These are phyloP conservation scores for Termitomyces sp. DNA, from an alignment of 768 basidiomycete genomes.

Conservation along the genomic window DNA sequence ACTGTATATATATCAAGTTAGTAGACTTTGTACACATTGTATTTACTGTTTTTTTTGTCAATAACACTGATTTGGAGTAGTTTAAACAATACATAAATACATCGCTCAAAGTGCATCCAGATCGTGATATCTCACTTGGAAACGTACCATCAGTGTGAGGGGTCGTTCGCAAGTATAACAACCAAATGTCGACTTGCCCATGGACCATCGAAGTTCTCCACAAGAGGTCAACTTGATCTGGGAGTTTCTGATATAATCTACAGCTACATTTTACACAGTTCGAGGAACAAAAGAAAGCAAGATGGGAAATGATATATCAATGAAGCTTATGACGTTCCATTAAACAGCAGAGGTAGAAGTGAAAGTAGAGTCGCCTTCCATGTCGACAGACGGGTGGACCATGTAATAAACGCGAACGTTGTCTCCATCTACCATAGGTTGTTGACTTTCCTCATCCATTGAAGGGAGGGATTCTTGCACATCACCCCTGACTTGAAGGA, in stretches of 20 bases:
- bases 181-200: not conserved
- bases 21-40: not conserved
- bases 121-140: too few species aligned
- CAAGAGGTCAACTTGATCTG: not conserved
- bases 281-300: constrained; percentile 11
- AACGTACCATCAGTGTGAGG: not conserved
- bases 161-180: not conserved
- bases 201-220: constrained; percentile 3
- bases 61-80: not conserved
- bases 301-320: not conserved
- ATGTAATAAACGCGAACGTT: constrained; percentile 77
- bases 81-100: not conserved
- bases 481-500: constrained; percentile 80
- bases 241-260: constrained; percentile 1
- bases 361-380: constrained; percentile 46
- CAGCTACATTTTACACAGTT: constrained; percentile 7
- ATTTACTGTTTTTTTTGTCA: not conserved
- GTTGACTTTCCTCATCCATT: constrained; percentile 53
- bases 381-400: constrained; percentile 86
- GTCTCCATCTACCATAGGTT: constrained; percentile 44
- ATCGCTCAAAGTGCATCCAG: not conserved
- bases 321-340: not conserved
- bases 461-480: constrained; percentile 75
- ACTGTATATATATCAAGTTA: not conserved
- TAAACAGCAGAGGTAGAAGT: constrained; percentile 24